Evolutionary conservation across 805 yeast genomes (phyloP), one percentile per base, ranked within the genome.

Genomic region (Wickerhamomyces canadensis): DNA sequence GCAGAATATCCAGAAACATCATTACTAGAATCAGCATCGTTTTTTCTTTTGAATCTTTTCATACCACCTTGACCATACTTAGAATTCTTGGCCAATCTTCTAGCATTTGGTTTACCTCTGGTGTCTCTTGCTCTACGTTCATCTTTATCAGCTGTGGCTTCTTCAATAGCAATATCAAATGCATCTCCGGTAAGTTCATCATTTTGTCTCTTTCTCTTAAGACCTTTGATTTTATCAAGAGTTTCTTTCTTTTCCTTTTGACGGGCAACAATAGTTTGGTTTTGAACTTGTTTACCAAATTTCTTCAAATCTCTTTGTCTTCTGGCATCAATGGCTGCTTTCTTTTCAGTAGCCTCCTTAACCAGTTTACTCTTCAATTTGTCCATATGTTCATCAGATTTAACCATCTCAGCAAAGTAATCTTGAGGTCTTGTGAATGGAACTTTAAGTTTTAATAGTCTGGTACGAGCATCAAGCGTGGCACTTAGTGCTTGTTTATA

Each of bases 371-470:
- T 66, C 70, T 86, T 88, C 57, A 93, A 74, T 64, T 78, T 85
- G 56, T 87, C 96, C 98, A 93, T 93, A 63, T 93, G 99, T 61
- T 87, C 96, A 62, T 93, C 98, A 37, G 89, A 81, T 68, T 93
- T 93, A 42, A 88, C 85, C 98, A 93, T 93, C 65, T 93, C 98
- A 15, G 98, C 99, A 66, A 93, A 93, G 62, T 86, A 93, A 60
- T 93, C 98, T 54, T 76, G 67, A 26, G 99, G 99, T 61, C 98
- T 78, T 21, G 94, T 72, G 60, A 93, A 93, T 42, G 96, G 87
- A 23, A 91, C 78, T 55, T 81, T 80, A 48, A 84, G 72, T 54
- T 78, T 78, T 34, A 78, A 64, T 29, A 84, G 67, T 37, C 75
- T 74, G 33, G 70, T 60, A 54, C 91, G 80, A 19, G 84, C 96